phyloP scores from a whole-genome alignment of 2,329 filamentous ascomycete genomes.

The Penicillium hesseltinei region DNA sequence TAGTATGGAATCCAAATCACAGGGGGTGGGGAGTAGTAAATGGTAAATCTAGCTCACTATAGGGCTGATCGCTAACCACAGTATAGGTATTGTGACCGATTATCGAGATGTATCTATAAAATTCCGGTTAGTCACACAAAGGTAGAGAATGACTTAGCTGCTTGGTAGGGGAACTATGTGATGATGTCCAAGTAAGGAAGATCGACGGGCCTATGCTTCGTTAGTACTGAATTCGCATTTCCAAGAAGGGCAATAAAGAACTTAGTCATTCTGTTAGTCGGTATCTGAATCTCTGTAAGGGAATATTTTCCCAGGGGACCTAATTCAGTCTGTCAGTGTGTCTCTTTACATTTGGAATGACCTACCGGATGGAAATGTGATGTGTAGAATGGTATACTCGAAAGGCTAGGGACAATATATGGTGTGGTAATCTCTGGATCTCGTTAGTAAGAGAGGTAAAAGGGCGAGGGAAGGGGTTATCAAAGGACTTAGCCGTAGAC shows the following conservation, averaged over 20 bases:
- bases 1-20: neutral
- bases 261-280: neutral
- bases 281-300: neutral
- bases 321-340: neutral
- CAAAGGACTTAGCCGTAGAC: neutral
- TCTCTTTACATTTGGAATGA: neutral
- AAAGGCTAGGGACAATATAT: neutral
- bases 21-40: neutral
- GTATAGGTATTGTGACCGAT: neutral
- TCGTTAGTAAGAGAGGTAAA: neutral
- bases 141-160: neutral
- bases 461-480: neutral
- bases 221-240: neutral
- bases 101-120: neutral
- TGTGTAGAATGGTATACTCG: neutral
- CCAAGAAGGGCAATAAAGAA: neutral
- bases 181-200: neutral
- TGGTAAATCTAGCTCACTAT: neutral
- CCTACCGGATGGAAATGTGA: neutral
- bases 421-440: too few species aligned
- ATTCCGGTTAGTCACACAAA: neutral
- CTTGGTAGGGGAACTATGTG: neutral
- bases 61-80: neutral
- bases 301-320: neutral
- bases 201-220: neutral